Conservation (phyloP, 2,329 filamentous ascomycete species). For the Apiospora saccharicola region DNA sequence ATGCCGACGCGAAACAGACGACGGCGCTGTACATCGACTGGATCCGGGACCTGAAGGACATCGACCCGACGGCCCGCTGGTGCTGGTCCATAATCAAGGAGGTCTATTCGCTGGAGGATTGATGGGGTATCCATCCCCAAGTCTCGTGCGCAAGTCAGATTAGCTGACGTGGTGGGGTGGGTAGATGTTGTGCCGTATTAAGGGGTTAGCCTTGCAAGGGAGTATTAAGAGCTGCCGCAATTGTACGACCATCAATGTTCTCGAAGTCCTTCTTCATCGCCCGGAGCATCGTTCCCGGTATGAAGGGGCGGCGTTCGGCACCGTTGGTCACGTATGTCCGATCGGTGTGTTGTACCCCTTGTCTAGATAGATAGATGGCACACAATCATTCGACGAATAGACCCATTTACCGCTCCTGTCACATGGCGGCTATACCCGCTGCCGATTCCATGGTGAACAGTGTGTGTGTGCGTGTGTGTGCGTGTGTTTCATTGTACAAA, state of each 20-base stretch:
- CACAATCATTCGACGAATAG: background rate
- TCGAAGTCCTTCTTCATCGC: background rate
- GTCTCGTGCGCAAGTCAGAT: background rate
- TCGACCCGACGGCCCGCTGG: constrained; percentile 63
- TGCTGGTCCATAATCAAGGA: constrained; percentile 59
- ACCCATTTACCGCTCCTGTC: background rate
- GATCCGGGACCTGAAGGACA: constrained; percentile 63
- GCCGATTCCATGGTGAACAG: background rate
- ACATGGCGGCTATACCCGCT: background rate
- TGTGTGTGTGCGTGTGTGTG: too few relatives aligned
- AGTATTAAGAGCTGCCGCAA: background rate
- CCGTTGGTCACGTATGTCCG: background rate
- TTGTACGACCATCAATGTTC: background rate
- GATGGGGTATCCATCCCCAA: background rate
- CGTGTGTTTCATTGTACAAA: background rate
- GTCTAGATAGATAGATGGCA: background rate
- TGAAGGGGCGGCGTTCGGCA: background rate
- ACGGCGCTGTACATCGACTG: constrained; percentile 63
- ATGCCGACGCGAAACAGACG: constrained; percentile 58
- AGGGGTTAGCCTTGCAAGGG: background rate
- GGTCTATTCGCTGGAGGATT: constrained; percentile 51
- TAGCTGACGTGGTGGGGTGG: background rate
- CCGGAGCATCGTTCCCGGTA: background rate
- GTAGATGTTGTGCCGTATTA: background rate
- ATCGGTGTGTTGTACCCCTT: background rate